Conservation (phyloP, 768 basidiomycete genomes). For the Mycena belliarum region DNA sequence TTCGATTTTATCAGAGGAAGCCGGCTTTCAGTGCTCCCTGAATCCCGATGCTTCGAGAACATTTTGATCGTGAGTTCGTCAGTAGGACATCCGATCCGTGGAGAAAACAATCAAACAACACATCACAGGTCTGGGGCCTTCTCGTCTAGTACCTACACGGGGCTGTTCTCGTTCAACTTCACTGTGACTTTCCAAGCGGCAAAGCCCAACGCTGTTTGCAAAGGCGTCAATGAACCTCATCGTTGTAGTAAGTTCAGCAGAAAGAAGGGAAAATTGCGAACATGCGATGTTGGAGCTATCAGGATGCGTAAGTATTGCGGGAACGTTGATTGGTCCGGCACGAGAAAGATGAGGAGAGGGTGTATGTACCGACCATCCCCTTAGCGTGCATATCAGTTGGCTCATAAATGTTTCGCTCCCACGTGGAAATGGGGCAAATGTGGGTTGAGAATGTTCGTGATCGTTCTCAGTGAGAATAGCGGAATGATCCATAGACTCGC, state of each 20-base stretch:
- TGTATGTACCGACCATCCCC: constrained; percentile 27
- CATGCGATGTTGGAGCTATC: constrained; percentile 26
- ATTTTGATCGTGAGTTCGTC: no score
- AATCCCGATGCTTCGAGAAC: no score
- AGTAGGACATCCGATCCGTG: no score
- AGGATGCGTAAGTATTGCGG: constrained; percentile 24
- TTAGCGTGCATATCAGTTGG: constrained; percentile 30
- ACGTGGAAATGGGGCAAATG: no score
- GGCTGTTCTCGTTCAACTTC: constrained; percentile 20
- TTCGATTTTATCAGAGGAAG: no score
- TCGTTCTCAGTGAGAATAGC: no score
- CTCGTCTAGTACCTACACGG: constrained; percentile 16
- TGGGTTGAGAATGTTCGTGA: no score
- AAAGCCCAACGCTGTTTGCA: constrained; percentile 27
- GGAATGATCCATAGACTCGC: no score
- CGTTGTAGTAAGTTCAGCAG: background rate
- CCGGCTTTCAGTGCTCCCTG: no score
- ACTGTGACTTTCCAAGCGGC: constrained; percentile 21
- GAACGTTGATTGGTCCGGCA: background rate
- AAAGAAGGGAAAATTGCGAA: background rate
- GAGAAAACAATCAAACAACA: background rate
- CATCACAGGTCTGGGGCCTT: background rate
- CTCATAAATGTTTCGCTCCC: no score
- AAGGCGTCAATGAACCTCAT: constrained; percentile 31
- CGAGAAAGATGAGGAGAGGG: background rate